Percentiles rank a stretch among this genome's conserved stretches.
These are phyloP conservation scores for Carex sylvatica DNA, from an alignment of 202 grass and related monocot genomes.

Conservation along the genomic window DNA sequence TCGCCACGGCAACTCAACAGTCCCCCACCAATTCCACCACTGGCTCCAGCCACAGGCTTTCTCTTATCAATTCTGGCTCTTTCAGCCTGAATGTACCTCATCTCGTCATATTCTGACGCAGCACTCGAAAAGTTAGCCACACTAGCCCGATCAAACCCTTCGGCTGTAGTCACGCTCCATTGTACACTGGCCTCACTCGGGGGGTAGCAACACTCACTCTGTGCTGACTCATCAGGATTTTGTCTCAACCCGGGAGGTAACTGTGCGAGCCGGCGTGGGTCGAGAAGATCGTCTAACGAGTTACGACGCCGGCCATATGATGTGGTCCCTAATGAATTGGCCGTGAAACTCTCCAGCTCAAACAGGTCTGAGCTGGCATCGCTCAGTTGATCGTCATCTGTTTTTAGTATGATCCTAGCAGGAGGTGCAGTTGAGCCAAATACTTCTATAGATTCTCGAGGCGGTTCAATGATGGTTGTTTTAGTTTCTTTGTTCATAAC, in stretches of 20 bases:
- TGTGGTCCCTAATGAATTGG: constrained; percentile 13
- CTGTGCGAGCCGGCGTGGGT: constrained; percentile 11
- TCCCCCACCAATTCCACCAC: not conserved
- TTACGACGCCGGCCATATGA: constrained; percentile 22
- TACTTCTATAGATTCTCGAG: constrained; percentile 12
- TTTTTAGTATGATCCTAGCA: constrained; percentile 19
- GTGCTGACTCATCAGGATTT: constrained; percentile 5
- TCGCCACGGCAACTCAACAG: constrained; percentile 27
- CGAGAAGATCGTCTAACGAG: constrained; percentile 22
- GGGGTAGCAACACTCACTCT: constrained; percentile 31
- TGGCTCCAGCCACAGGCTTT: not conserved
- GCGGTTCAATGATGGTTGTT: not conserved
- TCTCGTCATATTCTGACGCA: constrained; percentile 25
- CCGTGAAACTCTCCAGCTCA: constrained; percentile 34
- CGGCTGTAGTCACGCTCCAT: constrained; percentile 39
- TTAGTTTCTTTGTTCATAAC: not conserved
- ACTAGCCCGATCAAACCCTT: constrained; percentile 31
- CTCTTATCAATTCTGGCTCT: not conserved
- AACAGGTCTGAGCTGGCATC: constrained; percentile 44
- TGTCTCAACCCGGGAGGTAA: not conserved
- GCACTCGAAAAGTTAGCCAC: constrained; percentile 29
- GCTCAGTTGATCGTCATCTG: constrained; percentile 29
- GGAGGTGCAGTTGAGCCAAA: constrained; percentile 13
- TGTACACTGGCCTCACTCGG: constrained; percentile 39
- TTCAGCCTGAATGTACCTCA: not conserved